phyloP scores from a whole-genome alignment of 352 stramenopile genomes.

The Globisporangium nagaii region DNA sequence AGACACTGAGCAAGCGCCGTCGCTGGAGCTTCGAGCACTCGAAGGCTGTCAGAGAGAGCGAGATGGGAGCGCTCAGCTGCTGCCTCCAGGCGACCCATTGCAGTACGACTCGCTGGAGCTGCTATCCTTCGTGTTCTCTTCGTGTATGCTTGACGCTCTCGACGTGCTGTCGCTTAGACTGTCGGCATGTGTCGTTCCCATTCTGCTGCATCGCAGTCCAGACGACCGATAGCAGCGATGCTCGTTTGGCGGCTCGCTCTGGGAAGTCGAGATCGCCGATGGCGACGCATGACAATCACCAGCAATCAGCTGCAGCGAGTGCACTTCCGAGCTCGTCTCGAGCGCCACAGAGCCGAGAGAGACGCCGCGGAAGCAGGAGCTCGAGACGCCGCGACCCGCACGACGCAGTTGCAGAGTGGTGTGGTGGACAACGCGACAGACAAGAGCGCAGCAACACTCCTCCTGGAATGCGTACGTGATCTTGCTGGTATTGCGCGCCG shows the following conservation, averaged over 20 bases:
- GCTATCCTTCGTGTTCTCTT: neutral
- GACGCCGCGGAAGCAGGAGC: no score
- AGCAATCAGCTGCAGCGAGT: neutral
- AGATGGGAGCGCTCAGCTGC: constrained; percentile 18
- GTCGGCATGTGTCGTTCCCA: neutral
- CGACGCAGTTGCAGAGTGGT: no score
- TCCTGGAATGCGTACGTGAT: neutral
- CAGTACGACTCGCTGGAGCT: constrained; percentile 1
- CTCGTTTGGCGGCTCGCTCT: neutral
- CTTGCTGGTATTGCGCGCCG: neutral
- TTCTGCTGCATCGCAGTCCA: neutral
- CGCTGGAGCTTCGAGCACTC: no score
- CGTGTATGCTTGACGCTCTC: neutral
- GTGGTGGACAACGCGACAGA: neutral
- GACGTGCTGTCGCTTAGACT: neutral
- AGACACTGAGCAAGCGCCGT: neutral
- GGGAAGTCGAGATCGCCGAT: neutral
- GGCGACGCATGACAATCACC: neutral
- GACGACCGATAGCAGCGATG: neutral
- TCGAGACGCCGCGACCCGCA: no score
- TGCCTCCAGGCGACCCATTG: constrained; percentile 11
- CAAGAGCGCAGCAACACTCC: neutral
- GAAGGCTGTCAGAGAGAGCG: neutral
- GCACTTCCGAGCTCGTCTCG: no score
- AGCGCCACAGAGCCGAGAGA: no score